Conservation (phyloP, 148 eudicot species). For the Amaranthus hypochondriacus region DNA sequence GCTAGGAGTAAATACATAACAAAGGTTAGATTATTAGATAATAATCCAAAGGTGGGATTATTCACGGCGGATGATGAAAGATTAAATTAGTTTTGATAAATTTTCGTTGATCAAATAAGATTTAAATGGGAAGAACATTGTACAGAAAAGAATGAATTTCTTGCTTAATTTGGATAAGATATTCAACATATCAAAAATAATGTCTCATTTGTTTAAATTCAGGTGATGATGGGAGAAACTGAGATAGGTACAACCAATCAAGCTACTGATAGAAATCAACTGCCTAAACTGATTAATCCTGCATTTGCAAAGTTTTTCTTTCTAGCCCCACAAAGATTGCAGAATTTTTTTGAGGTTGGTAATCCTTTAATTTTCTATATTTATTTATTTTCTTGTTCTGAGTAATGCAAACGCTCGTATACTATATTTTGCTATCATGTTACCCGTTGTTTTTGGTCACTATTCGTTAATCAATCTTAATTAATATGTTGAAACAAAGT, state of each 20-base stretch:
- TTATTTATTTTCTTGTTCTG: not conserved
- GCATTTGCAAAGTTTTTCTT: constrained; percentile 39
- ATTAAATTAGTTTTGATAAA: no score
- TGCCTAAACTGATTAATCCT: constrained; percentile 31
- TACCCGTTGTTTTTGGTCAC: no score
- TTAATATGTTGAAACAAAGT: no score
- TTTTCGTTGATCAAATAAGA: no score
- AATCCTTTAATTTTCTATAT: constrained; percentile 2
- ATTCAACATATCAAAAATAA: not conserved
- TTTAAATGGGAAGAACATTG: not conserved
- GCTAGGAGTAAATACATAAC: no score
- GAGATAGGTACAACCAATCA: constrained; percentile 26
- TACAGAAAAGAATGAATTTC: not conserved
- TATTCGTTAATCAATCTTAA: no score
- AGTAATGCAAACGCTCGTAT: not conserved
- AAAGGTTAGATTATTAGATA: no score
- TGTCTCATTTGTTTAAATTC: constrained; percentile 12
- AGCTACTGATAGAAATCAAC: constrained; percentile 24
- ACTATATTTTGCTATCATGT: not conserved
- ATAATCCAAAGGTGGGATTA: no score
- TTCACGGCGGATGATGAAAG: no score
- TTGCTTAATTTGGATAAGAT: not conserved
- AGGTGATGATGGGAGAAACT: constrained; percentile 42
- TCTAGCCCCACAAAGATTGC: constrained; percentile 49
- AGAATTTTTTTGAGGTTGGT: constrained; percentile 49